Conservation (phyloP, 1,284 basidiomycete genomes). For the Trichosporon sp. region DNA sequence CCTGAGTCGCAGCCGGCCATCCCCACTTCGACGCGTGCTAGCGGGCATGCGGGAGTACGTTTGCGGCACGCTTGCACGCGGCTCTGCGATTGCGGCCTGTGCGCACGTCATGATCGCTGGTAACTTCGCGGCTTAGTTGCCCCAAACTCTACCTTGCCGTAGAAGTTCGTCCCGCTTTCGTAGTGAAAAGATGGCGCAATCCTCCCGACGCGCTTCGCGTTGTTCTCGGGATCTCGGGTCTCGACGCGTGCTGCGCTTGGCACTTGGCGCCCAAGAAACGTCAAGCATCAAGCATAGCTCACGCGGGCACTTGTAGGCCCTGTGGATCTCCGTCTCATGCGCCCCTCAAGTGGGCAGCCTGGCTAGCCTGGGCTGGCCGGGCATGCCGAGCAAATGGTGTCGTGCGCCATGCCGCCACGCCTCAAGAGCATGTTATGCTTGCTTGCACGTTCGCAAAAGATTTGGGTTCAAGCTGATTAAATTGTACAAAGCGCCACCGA, state of each 20-base stretch:
- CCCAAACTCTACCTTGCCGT: background rate
- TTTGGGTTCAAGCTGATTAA: background rate
- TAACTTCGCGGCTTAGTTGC: background rate
- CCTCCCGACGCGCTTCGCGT: background rate
- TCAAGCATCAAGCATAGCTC: background rate
- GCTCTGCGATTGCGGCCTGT: background rate
- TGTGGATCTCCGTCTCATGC: too few species aligned
- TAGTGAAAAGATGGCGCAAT: background rate
- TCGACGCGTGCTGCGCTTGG: background rate
- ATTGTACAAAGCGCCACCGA: background rate
- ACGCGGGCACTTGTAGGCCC: background rate
- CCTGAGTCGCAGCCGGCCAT: background rate
- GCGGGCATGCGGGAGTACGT: background rate
- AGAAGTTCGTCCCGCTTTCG: too few species aligned
- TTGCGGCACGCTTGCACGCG: background rate
- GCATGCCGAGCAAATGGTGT: background rate
- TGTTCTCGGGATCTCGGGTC: background rate
- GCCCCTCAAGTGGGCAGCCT: too few species aligned
- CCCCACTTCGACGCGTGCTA: background rate
- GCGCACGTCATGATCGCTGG: background rate
- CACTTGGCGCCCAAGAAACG: too few species aligned
- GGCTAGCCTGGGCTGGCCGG: background rate
- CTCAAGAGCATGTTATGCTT: background rate
- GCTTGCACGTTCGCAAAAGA: background rate
- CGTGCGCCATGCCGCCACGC: background rate